Percentiles rank a stretch among this genome's conserved stretches.
phyloP scores from a whole-genome alignment of 2,329 filamentous ascomycete genomes.

The Aspergillus pseudotamarii region DNA sequence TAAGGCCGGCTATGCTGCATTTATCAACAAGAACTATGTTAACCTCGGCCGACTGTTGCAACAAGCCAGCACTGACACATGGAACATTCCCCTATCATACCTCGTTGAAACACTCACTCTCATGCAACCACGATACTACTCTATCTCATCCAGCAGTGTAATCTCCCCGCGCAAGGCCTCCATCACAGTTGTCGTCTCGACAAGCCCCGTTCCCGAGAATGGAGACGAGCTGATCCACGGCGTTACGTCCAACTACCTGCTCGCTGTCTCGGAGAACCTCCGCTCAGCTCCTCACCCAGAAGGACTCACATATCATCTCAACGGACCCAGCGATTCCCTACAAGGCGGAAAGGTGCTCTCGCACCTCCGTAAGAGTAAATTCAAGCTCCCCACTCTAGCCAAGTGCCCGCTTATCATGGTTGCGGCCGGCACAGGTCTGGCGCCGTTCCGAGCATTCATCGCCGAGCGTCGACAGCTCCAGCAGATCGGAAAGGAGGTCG shows the following conservation, averaged over 20 bases:
- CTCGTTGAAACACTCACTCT: slow-evolving; percentile 86
- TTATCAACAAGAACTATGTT: slow-evolving; percentile 72
- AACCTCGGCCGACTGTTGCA: slow-evolving; percentile 58
- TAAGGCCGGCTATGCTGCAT: slow-evolving; percentile 82
- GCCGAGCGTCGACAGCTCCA: slow-evolving; percentile 43
- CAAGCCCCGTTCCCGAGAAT: slow-evolving; percentile 70
- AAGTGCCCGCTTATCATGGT: slow-evolving; percentile 56
- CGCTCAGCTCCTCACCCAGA: slow-evolving; percentile 74
- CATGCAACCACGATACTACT: slow-evolving; percentile 92
- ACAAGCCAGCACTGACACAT: slow-evolving; percentile 68
- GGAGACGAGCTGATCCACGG: slow-evolving; percentile 74
- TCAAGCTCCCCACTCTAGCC: slow-evolving; percentile 72
- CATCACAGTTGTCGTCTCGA: slow-evolving; percentile 88
- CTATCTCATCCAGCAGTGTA: slow-evolving; percentile 71
- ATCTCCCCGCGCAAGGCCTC: slow-evolving; percentile 58
- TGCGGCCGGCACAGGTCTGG: slow-evolving; percentile 55
- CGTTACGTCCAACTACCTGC: slow-evolving; percentile 89
- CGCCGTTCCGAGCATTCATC: slow-evolving; percentile 50
- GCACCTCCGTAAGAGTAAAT: slow-evolving; percentile 91
- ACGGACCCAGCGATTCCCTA: slow-evolving; percentile 86
- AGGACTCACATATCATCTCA: slow-evolving; percentile 78
- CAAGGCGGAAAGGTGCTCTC: slow-evolving; percentile 86
- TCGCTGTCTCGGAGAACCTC: slow-evolving; percentile 61
- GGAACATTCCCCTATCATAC: slow-evolving; percentile 83
- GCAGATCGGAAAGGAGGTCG: slow-evolving; percentile 39